Percentiles rank a stretch among this genome's conserved stretches.
These are phyloP conservation scores for Pleurostoma richardsiae DNA, from an alignment of 2,329 filamentous ascomycete species.

Conservation along the genomic window DNA sequence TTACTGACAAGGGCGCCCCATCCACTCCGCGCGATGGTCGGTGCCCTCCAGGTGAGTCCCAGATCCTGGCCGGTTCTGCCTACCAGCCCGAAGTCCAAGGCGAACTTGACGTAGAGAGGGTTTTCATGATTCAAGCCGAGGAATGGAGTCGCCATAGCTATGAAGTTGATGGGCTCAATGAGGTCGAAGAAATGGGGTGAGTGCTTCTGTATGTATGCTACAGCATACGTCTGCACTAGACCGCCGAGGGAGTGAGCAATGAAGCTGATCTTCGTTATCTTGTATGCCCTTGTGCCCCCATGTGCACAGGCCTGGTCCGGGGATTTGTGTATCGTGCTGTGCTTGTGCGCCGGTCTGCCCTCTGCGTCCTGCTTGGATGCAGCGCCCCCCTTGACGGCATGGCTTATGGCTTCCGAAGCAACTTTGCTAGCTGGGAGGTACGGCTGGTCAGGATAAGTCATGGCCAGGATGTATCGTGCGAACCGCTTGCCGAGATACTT, in stretches of 20 bases:
- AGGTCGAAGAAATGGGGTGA: slow-evolving; percentile 84
- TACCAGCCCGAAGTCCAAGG: slow-evolving; percentile 90
- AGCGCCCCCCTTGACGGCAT: slow-evolving; percentile 30
- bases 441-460: slow-evolving; percentile 93
- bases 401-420: slow-evolving; percentile 34
- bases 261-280: slow-evolving; percentile 92
- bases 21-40: slow-evolving; percentile 76
- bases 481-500: slow-evolving; percentile 95
- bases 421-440: slow-evolving; percentile 63
- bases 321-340: slow-evolving; percentile 45
- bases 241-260: slow-evolving; percentile 89
- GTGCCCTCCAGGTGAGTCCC: slow-evolving; percentile 88
- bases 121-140: slow-evolving; percentile 95
- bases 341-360: slow-evolving; percentile 32
- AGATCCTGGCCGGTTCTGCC: slow-evolving; percentile 95
- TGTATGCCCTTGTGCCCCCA: slow-evolving; percentile 58
- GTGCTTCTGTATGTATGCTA: slow-evolving; percentile 95
- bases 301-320: slow-evolving; percentile 14
- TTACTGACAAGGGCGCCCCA: slow-evolving; percentile 86
- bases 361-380: slow-evolving; percentile 30
- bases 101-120: slow-evolving; percentile 94
- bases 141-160: slow-evolving; percentile 81
- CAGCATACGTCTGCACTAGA: slow-evolving; percentile 85
- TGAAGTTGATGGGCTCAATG: slow-evolving; percentile 86
- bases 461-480: slow-evolving; percentile 81